Conservation (phyloP, 2,329 filamentous ascomycete genomes). For the Pleomassaria siparia region DNA sequence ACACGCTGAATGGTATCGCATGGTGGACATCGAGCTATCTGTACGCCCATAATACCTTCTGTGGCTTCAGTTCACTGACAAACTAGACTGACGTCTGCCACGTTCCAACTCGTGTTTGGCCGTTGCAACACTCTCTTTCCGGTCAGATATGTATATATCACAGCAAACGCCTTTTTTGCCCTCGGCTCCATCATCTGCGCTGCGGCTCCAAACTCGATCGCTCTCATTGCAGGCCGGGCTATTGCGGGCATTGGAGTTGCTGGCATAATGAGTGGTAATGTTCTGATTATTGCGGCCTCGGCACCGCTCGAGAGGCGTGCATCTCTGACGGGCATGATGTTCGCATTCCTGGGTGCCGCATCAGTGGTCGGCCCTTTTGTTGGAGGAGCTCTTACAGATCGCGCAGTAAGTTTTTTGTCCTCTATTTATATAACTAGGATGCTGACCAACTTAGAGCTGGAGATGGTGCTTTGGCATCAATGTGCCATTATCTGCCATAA, state of each 20-base stretch:
- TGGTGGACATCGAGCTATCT: slow-evolving; percentile 39
- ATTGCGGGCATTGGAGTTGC: slow-evolving; percentile 10
- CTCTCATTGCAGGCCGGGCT: slow-evolving; percentile 13
- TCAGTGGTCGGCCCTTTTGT: slow-evolving; percentile 43
- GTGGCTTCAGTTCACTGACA: background rate
- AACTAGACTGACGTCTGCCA: slow-evolving; percentile 21
- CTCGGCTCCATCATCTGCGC: slow-evolving; percentile 55
- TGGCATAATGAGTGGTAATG: slow-evolving; percentile 12
- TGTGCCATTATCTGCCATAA: slow-evolving; percentile 35
- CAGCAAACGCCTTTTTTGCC: slow-evolving; percentile 43
- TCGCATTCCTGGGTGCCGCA: slow-evolving; percentile 24
- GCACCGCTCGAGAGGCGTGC: slow-evolving; percentile 41
- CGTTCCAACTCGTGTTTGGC: slow-evolving; percentile 42
- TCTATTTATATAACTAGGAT: no score
- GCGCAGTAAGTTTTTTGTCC: no score
- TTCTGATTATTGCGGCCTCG: slow-evolving; percentile 6
- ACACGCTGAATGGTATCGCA: slow-evolving; percentile 37
- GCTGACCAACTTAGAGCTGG: no score
- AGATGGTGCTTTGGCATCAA: slow-evolving; percentile 49
- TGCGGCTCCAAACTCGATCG: slow-evolving; percentile 27
- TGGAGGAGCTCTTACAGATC: slow-evolving; percentile 36
- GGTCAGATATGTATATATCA: slow-evolving; percentile 51
- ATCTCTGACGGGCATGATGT: slow-evolving; percentile 32
- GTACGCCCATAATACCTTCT: background rate
- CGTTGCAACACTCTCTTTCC: slow-evolving; percentile 45